Evolutionary conservation across 768 basidiomycete genomes (phyloP), one percentile per base, ranked within the genome.

Genomic region (Mycena galopus): DNA sequence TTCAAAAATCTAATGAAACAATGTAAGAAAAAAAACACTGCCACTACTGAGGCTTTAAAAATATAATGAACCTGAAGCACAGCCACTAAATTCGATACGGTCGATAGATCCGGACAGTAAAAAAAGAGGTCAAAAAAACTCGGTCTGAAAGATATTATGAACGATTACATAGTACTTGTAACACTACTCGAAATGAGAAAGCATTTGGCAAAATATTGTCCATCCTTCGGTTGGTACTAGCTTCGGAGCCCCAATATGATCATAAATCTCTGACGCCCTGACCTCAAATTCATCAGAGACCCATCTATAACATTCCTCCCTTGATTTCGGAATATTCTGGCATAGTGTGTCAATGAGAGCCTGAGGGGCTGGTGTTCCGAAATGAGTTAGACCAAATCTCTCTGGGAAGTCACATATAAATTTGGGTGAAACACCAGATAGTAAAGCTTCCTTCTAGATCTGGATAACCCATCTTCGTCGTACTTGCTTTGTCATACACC

Each of bases 241-340:
- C 30, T 44, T 33, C 2, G 72, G 72, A 32, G 25, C 17, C 12
- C 67, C 72, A 30, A 73, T 33, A 25, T 56, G 29, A 32, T 73
- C 42, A 61, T 73, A 74, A 10, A 57, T 59, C 37, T 25, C 65
- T 4, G 11, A 14, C 12, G 73, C 73, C 27, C 12, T 25, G 2
- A 33, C 29, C 10, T 65, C 59, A 68, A 74, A 74, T 21, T 74
- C 69, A 27, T 62, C 69, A 16, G 64, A 33, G 5, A 74, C 73
- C 64, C 58, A 74, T 8, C 44, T 32, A 14, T 71, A 71, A 39
- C 73, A 74, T 51, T 74, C 70, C 37, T 64, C 69, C 25, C 69
- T 33, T 2, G 69, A 56, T 23, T 71, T 71, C 19, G 58, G 58
- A 33, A 71, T 42, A 19, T 33, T 53, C 25, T 61, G 33, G 3